Percentiles rank a stretch among this genome's conserved stretches.
These are phyloP conservation scores for Ascochyta fabae DNA, from an alignment of 2,329 filamentous ascomycete species.

Conservation along the genomic window DNA sequence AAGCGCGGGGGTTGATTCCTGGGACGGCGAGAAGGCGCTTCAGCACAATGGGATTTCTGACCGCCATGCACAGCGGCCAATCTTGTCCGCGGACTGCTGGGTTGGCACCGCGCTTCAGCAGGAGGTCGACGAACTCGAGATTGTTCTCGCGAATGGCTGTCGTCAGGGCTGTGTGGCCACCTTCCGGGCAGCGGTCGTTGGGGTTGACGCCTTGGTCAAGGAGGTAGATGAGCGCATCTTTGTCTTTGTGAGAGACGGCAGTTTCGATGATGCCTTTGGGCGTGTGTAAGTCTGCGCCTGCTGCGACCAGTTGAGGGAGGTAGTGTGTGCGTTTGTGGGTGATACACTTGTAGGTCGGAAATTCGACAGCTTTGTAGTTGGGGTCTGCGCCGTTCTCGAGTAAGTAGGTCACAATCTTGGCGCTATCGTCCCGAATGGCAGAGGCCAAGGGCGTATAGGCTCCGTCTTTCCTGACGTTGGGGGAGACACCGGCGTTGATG, in stretches of 20 bases:
- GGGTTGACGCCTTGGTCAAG: conserved; percentile 65
- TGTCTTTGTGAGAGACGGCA: conserved; percentile 67
- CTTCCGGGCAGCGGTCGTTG: conserved; percentile 63
- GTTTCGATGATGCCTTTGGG: conserved; percentile 71
- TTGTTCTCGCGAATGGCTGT: conserved; percentile 69
- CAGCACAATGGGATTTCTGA: conserved; percentile 65
- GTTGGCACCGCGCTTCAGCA: conserved; percentile 65
- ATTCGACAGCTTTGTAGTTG: conserved; percentile 65
- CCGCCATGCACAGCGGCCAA: conserved; percentile 74
- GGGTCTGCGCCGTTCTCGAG: conserved; percentile 59
- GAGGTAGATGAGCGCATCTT: conserved; percentile 65
- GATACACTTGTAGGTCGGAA: conserved; percentile 71
- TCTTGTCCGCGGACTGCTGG: conserved; percentile 69
- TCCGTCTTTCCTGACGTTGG: conserved; percentile 68
- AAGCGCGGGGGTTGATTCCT: conserved; percentile 61
- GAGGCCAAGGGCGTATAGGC: conserved; percentile 72
- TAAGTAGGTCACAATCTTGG: conserved; percentile 68
- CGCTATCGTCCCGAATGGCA: conserved; percentile 69
- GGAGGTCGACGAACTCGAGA: conserved; percentile 63
- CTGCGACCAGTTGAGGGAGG: conserved; percentile 62
- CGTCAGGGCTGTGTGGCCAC: conserved; percentile 66
- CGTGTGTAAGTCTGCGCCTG: conserved; percentile 64
- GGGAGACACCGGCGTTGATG: conserved; percentile 63
- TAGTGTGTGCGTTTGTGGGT: conserved; percentile 68
- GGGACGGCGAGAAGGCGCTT: conserved; percentile 63